phyloP scores from a whole-genome alignment of 768 basidiomycete genomes.

The Kwoniella mangroviensis region DNA sequence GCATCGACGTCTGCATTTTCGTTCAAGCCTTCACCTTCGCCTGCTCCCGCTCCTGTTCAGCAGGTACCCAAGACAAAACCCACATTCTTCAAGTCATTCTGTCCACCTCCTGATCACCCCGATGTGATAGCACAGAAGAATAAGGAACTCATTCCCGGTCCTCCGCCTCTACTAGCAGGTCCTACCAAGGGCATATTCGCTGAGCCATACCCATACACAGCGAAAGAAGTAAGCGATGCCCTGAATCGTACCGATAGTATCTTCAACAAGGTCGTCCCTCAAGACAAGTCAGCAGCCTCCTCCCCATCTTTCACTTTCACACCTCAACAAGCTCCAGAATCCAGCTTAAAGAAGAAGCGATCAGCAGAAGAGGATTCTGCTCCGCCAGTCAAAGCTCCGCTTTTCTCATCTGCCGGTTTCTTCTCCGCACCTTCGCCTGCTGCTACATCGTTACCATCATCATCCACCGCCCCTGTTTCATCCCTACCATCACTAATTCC shows the following conservation, averaged over 20 bases:
- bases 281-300: not conserved
- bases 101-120: constrained; percentile 13
- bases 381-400: constrained; percentile 17
- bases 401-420: constrained; percentile 12
- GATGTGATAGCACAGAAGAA: constrained; percentile 5
- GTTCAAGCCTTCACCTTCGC: constrained; percentile 3
- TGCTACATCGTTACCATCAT: not conserved
- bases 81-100: not conserved
- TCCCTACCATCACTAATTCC: constrained; percentile 1
- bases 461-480: not conserved
- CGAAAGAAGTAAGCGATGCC: not conserved
- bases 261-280: not conserved
- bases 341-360: constrained; percentile 6
- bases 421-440: constrained; percentile 8
- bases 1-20: constrained; percentile 8
- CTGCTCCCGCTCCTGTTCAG: not conserved
- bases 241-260: not conserved
- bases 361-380: not conserved
- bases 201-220: not conserved
- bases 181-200: not conserved
- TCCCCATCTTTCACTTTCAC: constrained; percentile 4
- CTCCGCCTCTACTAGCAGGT: not conserved
- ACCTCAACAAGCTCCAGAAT: not conserved
- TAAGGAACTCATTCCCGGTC: constrained; percentile 4
- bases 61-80: not conserved